phyloP scores from a whole-genome alignment of 177 flowering plant species.

The Vitis hybrid region DNA sequence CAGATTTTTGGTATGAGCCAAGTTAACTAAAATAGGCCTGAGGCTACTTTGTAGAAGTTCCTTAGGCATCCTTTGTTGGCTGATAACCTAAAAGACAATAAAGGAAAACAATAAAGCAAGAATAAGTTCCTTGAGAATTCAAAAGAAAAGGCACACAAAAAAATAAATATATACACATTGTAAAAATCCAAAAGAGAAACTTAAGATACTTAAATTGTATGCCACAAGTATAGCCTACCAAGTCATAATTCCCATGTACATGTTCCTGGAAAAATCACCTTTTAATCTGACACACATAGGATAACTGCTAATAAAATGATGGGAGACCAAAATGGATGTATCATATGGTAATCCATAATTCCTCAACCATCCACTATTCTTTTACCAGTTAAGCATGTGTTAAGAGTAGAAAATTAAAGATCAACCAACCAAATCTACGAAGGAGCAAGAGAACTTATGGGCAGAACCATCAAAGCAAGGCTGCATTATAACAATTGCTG shows the following conservation, averaged over 20 bases:
- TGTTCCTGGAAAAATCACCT: too few relatives aligned
- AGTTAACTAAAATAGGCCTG: constrained; percentile 91
- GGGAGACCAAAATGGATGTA: background rate
- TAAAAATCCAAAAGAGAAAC: background rate
- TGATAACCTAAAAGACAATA: constrained; percentile 58
- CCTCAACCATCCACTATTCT: background rate
- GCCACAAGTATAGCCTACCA: too few relatives aligned
- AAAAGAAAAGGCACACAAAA: background rate
- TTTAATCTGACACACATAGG: background rate
- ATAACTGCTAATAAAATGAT: background rate
- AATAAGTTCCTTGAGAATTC: background rate
- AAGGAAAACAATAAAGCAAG: background rate
- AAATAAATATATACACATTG: background rate
- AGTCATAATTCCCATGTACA: too few relatives aligned
- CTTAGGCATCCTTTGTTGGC: constrained; percentile 97
- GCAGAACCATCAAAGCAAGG: background rate
- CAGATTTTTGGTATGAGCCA: constrained; percentile 93
- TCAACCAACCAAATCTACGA: background rate
- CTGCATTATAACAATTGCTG: background rate
- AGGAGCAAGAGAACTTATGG: background rate
- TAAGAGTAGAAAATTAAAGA: background rate
- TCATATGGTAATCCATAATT: background rate
- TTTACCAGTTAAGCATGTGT: background rate
- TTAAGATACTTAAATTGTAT: too few relatives aligned
- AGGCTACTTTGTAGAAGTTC: constrained; percentile 97